Base-by-base conservation (phyloP, 192 early-diverging fungal species). In the Helicostylum pulchrum region DNA sequence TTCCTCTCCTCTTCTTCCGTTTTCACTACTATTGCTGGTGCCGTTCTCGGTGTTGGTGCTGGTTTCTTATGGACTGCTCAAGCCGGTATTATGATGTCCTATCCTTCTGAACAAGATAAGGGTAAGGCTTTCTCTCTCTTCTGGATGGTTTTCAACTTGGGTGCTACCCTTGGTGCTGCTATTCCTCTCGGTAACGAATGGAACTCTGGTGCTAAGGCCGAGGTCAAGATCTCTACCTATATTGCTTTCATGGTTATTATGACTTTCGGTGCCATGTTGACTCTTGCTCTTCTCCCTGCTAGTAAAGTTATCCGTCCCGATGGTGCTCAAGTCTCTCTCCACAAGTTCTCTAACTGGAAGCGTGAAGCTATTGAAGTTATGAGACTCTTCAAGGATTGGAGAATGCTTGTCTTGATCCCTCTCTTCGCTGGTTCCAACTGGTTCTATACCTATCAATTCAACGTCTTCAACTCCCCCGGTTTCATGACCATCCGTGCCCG, bases 121-220 rank as follows among this genome's bases (percentile, higher is more conserved):
- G 92, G 90, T 43, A 84, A 79, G 62, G 91, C 80, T 74, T 91
- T 95, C 53, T 86, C 86, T 20, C 78, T 87, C 36, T 95, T 95
- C 83, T 95, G 93, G 93, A 80, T 86, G 62, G 88, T 94, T 55
- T 95, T 93, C 82, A 91, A 91, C 67, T 51, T 80, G 67, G 93
- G 93, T 57, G 93, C 87, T 36, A 83, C 90, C 62, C 60, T 95
- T 21, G 93, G 93, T 67, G 85, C 86, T 55, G 80, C 87, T 39
- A 81, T 95, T 65, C 82, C 83, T 30, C 82, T 93, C 50, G 86
- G 76, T 45, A 79, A 87, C 58, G 87, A 91, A 74, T 93, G 74
- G 79, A 71, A 90, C 58, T 54, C 62, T 21, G 56, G 68, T 0
- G 68, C 69, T 19, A 72, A 66, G 9, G 67, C 77, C 23, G 70